These are phyloP conservation scores for Mycoemilia scoparia DNA, from an alignment of 192 early-diverging fungal species.

Conservation along the genomic window DNA sequence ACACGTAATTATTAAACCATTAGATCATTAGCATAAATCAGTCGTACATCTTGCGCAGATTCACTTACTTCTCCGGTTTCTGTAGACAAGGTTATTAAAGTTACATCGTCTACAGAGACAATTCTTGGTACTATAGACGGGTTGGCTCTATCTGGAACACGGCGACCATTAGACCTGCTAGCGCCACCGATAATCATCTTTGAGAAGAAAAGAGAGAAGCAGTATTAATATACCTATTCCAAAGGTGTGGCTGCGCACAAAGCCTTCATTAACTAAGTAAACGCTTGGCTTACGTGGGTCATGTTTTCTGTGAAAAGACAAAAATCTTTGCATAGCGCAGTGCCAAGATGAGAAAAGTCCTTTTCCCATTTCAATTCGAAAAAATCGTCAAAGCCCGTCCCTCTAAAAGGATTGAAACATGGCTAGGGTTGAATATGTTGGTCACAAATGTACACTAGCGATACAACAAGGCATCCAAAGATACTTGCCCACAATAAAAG, in stretches of 20 bases:
- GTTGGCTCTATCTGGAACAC: too few species aligned
- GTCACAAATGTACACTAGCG: too few species aligned
- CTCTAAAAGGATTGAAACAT: too few species aligned
- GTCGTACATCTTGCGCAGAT: too few species aligned
- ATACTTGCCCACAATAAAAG: too few species aligned
- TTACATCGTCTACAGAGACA: constrained; percentile 19
- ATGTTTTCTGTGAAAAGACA: constrained; percentile 15
- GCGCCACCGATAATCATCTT: constrained; percentile 11
- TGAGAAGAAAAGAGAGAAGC: neutral
- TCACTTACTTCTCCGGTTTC: constrained; percentile 6
- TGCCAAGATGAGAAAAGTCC: constrained; percentile 13
- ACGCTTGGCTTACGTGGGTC: constrained; percentile 12
- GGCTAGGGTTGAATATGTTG: too few species aligned
- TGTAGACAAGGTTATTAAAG: constrained; percentile 15
- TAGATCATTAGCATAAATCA: too few species aligned
- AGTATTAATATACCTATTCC: neutral
- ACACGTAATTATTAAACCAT: too few species aligned
- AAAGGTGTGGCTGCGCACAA: constrained; percentile 9
- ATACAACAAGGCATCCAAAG: too few species aligned
- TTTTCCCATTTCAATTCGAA: constrained; percentile 18
- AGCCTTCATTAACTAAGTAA: too few species aligned
- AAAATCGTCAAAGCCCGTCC: constrained; percentile 21
- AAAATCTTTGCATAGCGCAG: constrained; percentile 23
- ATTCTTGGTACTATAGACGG: constrained; percentile 13
- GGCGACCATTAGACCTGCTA: too few species aligned